A percentile compares a stretch with the other conserved stretches of the same genome.
phyloP scores from a whole-genome alignment of 257 asterid species.

The Mentha longifolia region DNA sequence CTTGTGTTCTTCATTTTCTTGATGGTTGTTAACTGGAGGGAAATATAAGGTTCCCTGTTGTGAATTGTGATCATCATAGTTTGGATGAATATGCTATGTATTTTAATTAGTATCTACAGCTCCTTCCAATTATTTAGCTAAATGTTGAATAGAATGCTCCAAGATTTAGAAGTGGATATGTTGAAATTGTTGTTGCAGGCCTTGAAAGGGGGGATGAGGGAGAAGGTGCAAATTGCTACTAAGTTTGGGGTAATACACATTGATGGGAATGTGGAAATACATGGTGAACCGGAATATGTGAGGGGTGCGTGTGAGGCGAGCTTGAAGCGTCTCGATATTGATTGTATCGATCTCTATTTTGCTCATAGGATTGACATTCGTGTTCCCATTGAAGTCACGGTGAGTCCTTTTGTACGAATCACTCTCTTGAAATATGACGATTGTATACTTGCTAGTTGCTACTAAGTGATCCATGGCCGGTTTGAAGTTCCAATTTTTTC shows the following conservation, averaged over 20 bases:
- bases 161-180: not conserved
- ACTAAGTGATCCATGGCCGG: not conserved
- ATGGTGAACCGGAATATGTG: constrained; percentile 29
- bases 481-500: not conserved
- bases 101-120: too few relatives aligned
- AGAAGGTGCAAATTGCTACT: constrained; percentile 18
- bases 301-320: constrained; percentile 39
- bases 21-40: not conserved
- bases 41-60: too few relatives aligned
- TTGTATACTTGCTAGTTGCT: too few relatives aligned
- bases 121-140: too few relatives aligned
- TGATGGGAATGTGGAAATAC: constrained; percentile 2
- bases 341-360: constrained; percentile 37
- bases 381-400: constrained; percentile 38
- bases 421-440: not conserved
- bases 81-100: too few relatives aligned
- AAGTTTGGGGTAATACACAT: constrained; percentile 6
- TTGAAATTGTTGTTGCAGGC: constrained; percentile 11
- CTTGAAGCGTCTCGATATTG: constrained; percentile 29
- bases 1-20: not conserved
- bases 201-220: constrained; percentile 23
- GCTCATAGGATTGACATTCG: constrained; percentile 29
- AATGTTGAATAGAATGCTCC: not conserved
- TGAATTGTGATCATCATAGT: too few relatives aligned
- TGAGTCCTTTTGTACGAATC: not conserved